These are phyloP conservation scores for Globisporangium rhizosaccharum DNA, from an alignment of 352 stramenopile species.

Conservation along the genomic window DNA sequence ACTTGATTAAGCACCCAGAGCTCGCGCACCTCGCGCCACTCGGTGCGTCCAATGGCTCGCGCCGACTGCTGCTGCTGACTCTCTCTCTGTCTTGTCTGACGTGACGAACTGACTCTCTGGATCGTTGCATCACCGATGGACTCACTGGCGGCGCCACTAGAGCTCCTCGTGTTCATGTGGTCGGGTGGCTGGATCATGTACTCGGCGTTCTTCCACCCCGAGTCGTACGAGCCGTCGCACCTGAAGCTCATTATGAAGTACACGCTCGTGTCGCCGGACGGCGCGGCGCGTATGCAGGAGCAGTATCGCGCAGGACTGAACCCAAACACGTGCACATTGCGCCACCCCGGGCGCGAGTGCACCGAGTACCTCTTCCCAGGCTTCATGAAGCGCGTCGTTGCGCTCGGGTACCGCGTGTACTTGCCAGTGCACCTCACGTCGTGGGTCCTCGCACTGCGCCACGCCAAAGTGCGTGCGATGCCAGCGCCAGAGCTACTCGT, in stretches of 20 bases:
- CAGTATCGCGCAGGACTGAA: conserved; percentile 41
- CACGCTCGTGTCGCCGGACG: conserved; percentile 31
- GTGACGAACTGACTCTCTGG: not conserved
- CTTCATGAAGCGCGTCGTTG: conserved; percentile 34
- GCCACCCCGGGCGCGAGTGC: conserved; percentile 36
- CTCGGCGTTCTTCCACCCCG: conserved; percentile 51
- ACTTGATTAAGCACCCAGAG: conserved; percentile 26
- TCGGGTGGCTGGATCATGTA: conserved; percentile 57
- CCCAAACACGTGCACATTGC: conserved; percentile 35
- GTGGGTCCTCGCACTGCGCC: conserved; percentile 40
- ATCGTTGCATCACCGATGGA: too few species aligned
- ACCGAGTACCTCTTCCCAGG: conserved; percentile 32
- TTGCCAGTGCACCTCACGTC: conserved; percentile 52
- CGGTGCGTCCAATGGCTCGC: conserved; percentile 2
- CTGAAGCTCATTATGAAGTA: conserved; percentile 60
- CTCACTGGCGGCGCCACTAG: conserved; percentile 9
- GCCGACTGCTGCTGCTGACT: not conserved
- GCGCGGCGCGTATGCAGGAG: conserved; percentile 29
- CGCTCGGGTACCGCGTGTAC: conserved; percentile 41
- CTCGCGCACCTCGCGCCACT: conserved; percentile 25
- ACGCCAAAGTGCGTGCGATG: conserved; percentile 29
- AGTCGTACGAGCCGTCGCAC: conserved; percentile 51
- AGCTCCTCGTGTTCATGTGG: conserved; percentile 47
- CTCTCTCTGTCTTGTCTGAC: not conserved
- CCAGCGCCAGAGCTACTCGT: conserved; percentile 20